A percentile compares a stretch with the other conserved stretches of the same genome.
Conservation (phyloP, 163 green algal genomes). For the Scenedesmus sp. region DNA sequence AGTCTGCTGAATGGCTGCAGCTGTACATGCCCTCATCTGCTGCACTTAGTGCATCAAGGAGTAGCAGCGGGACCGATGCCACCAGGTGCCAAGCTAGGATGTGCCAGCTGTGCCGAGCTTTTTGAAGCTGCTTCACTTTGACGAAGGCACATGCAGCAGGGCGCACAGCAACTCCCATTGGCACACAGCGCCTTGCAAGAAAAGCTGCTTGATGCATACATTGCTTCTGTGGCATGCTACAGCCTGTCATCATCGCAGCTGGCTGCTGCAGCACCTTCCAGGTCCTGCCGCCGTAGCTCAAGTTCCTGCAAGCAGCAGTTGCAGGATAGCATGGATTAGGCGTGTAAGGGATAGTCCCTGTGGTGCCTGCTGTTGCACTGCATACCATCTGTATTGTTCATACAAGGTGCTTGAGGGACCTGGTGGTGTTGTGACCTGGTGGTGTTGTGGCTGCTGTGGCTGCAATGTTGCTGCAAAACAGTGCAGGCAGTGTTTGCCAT, state of each 20-base stretch:
- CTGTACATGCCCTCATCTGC: background rate
- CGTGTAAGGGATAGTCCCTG: background rate
- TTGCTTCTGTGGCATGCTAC: background rate
- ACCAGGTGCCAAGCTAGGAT: no score
- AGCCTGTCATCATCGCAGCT: background rate
- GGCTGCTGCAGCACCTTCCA: slow-evolving; percentile 12
- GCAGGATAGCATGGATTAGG: background rate
- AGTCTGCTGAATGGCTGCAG: background rate
- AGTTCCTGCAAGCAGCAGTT: slow-evolving; percentile 9
- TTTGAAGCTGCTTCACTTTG: no score
- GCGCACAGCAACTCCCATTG: no score
- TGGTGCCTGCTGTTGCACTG: background rate
- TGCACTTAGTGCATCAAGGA: background rate
- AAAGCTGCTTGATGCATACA: no score
- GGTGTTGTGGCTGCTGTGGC: background rate
- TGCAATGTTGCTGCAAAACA: background rate
- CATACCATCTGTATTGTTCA: background rate
- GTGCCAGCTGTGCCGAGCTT: no score
- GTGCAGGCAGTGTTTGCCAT: background rate
- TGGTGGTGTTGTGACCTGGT: no score
- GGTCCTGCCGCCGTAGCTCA: slow-evolving; percentile 29
- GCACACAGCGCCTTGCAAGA: no score
- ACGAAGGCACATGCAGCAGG: no score
- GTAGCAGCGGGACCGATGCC: background rate
- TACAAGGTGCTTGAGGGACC: background rate